Conservation (phyloP, 768 basidiomycete species). For the Collybia sordida region DNA sequence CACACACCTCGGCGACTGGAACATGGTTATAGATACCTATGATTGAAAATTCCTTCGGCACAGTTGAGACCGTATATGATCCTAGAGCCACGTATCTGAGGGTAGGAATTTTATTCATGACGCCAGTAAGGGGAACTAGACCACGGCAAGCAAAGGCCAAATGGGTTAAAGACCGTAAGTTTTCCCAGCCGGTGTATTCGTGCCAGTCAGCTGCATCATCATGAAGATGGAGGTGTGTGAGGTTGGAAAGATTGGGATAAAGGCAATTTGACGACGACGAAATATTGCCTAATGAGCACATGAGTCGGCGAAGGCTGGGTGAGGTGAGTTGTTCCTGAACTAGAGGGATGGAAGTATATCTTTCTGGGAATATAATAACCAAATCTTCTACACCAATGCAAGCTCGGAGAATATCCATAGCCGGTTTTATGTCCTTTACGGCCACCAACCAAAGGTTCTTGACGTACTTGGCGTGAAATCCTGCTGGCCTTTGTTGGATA, state of each 20-base stretch:
- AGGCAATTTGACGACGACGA: background rate
- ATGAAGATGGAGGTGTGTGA: background rate
- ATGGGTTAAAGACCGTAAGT: background rate
- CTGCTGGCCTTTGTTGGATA: background rate
- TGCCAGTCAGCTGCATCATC: background rate
- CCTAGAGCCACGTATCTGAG: background rate
- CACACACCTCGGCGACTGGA: background rate
- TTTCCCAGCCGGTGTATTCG: background rate
- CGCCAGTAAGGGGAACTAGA: background rate
- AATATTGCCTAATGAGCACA: background rate
- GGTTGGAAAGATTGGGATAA: background rate
- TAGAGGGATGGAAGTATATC: background rate
- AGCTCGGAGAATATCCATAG: background rate
- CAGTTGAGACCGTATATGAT: too few species aligned
- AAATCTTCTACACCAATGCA: background rate
- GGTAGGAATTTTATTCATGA: background rate
- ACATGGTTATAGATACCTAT: background rate
- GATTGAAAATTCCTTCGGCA: background rate
- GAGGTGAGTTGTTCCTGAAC: background rate
- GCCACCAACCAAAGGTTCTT: background rate
- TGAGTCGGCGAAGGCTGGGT: background rate
- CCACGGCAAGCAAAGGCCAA: background rate
- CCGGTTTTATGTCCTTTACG: background rate
- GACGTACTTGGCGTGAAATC: background rate
- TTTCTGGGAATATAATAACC: background rate